Percentiles rank a stretch among this genome's conserved stretches.
Evolutionary conservation across 2,329 filamentous ascomycete genomes (phyloP).

Genomic region (Niveomyces coronatus): DNA sequence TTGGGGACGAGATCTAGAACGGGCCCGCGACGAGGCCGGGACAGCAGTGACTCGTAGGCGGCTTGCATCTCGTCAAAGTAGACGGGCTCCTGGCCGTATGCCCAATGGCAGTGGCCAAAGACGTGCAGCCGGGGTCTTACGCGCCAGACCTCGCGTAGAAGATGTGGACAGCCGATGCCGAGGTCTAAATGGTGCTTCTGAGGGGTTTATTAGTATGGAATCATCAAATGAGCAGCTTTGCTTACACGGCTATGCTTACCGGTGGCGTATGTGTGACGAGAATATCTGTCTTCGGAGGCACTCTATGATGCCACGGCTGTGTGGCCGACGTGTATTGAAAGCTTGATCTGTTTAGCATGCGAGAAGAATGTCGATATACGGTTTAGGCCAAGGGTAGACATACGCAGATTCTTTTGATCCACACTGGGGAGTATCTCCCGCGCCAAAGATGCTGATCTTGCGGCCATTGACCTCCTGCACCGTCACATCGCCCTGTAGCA

Average conservation of each 20-base stretch:
- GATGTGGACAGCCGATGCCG: constrained; percentile 57
- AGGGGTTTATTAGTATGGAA: background rate
- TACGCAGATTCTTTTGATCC: constrained; percentile 58
- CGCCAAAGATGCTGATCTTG: constrained; percentile 59
- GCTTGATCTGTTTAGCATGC: constrained; percentile 21
- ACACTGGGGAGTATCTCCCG: constrained; percentile 67
- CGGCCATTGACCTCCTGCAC: constrained; percentile 51
- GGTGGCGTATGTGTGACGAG: constrained; percentile 76
- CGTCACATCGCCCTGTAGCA: constrained; percentile 60
- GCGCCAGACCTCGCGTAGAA: constrained; percentile 64
- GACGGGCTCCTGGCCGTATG: constrained; percentile 56
- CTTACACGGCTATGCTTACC: constrained; percentile 24
- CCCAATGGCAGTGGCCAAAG: constrained; percentile 78
- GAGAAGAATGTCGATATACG: background rate
- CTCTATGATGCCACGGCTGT: constrained; percentile 61
- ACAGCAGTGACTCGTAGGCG: constrained; percentile 57
- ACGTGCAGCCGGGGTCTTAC: constrained; percentile 67
- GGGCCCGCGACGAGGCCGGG: constrained; percentile 29
- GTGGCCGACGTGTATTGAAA: constrained; percentile 62
- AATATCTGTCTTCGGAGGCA: constrained; percentile 65
- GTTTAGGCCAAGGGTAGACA: constrained; percentile 15
- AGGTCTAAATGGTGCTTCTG: constrained; percentile 59
- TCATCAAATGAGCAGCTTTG: background rate
- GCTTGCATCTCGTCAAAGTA: constrained; percentile 67
- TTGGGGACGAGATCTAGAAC: constrained; percentile 38